A percentile compares a stretch with the other conserved stretches of the same genome.
Evolutionary conservation across 1,284 basidiomycete genomes (phyloP).

Genomic region (Trichosporon sp.): DNA sequence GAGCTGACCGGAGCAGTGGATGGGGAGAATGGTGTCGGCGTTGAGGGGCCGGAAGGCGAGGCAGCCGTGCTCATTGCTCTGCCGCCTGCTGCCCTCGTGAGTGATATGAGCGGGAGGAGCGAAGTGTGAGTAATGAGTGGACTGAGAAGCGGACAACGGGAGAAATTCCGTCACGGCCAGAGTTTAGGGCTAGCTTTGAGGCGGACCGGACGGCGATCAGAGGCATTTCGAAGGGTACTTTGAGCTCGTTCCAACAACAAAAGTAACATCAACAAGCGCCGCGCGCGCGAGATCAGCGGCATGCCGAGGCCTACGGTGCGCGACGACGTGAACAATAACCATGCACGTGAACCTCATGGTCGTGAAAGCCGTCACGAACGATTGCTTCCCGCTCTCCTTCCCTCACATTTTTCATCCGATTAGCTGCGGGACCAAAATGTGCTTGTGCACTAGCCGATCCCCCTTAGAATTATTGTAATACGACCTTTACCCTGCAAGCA

Average conservation of each 20-base stretch:
- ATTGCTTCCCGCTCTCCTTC: not conserved
- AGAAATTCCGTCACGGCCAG: slow-evolving; percentile 2
- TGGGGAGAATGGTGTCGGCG: slow-evolving; percentile 8
- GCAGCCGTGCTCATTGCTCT: slow-evolving; percentile 15
- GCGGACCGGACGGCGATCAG: not conserved
- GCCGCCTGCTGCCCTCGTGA: slow-evolving; percentile 14
- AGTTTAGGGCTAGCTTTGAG: slow-evolving; percentile 3
- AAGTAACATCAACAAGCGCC: slow-evolving; percentile 10
- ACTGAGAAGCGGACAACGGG: slow-evolving; percentile 13
- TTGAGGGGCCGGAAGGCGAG: slow-evolving; percentile 17
- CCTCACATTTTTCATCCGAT: not conserved
- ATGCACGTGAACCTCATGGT: slow-evolving; percentile 11
- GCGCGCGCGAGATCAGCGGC: not conserved
- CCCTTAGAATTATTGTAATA: not conserved
- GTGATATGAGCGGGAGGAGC: not conserved
- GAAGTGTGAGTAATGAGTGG: slow-evolving; percentile 4
- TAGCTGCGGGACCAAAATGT: slow-evolving; percentile 4
- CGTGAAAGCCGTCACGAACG: slow-evolving; percentile 3
- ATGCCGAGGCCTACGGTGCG: not conserved
- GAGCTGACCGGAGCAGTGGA: slow-evolving; percentile 9
- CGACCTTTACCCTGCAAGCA: not conserved
- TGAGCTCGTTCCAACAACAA: not conserved
- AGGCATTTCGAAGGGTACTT: not conserved
- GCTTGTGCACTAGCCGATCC: not conserved
- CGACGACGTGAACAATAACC: not conserved